Conservation (phyloP, 805 yeast species). For the Kuraishia piskuri region DNA sequence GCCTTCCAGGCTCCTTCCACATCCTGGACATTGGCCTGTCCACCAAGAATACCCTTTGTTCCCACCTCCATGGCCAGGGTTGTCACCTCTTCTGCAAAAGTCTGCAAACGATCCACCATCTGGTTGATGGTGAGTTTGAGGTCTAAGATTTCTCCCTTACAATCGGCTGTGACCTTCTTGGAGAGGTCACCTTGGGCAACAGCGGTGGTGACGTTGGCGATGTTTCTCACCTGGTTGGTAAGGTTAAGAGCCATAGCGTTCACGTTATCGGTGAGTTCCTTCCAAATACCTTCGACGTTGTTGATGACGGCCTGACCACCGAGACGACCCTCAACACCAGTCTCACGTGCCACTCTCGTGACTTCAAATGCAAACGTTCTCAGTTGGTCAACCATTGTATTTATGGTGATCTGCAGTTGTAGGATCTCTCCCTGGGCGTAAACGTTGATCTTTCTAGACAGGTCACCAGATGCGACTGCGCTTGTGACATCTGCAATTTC, state of each 20-base stretch:
- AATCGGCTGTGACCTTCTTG: slow-evolving; percentile 78
- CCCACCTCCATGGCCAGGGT: slow-evolving; percentile 88
- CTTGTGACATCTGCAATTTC: slow-evolving; percentile 86
- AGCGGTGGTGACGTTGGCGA: slow-evolving; percentile 82
- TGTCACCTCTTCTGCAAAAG: slow-evolving; percentile 77
- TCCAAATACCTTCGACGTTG: slow-evolving; percentile 83
- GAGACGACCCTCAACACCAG: slow-evolving; percentile 80
- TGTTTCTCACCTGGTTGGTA: slow-evolving; percentile 82
- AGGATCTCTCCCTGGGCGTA: slow-evolving; percentile 89
- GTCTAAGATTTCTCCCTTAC: slow-evolving; percentile 72
- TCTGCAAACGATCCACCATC: slow-evolving; percentile 82
- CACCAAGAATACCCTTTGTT: slow-evolving; percentile 76
- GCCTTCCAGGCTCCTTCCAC: slow-evolving; percentile 88
- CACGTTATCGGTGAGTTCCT: slow-evolving; percentile 76
- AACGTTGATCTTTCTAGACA: slow-evolving; percentile 75
- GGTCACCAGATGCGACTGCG: slow-evolving; percentile 83
- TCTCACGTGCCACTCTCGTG: slow-evolving; percentile 79
- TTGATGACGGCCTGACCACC: slow-evolving; percentile 84
- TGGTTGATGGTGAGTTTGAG: slow-evolving; percentile 77
- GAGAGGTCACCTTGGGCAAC: slow-evolving; percentile 79
- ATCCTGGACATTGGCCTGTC: slow-evolving; percentile 80
- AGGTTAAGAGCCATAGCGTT: slow-evolving; percentile 86
- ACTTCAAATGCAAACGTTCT: slow-evolving; percentile 81
- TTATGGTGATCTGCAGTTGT: slow-evolving; percentile 78
- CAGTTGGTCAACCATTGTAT: slow-evolving; percentile 82